Conservation (phyloP, 176 grass and related monocot genomes). For the Panicum miliaceum region DNA sequence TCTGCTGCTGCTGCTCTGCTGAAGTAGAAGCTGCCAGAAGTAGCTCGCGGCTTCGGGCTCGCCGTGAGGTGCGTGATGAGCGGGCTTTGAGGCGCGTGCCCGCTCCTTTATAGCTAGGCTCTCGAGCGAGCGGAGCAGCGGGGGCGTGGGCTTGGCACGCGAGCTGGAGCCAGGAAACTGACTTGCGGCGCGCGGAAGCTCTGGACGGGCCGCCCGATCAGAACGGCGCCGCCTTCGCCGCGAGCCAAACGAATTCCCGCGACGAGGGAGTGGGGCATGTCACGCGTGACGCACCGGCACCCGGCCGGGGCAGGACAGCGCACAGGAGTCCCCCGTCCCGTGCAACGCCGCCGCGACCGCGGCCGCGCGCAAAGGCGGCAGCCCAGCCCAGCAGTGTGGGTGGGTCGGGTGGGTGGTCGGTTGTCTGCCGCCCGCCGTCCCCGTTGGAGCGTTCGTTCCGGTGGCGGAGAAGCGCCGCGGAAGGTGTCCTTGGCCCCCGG, state of each 20-base stretch:
- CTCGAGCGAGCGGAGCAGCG: not conserved
- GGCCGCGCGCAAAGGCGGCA: too few relatives aligned
- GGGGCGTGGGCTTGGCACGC: constrained; percentile 25
- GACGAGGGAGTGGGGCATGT: too few relatives aligned
- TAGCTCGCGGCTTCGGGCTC: not conserved
- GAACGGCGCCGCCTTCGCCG: not conserved
- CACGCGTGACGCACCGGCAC: too few relatives aligned
- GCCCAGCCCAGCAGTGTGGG: too few relatives aligned
- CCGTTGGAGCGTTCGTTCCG: too few relatives aligned
- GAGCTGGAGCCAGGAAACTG: not conserved
- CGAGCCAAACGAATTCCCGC: not conserved
- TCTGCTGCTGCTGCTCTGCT: not conserved
- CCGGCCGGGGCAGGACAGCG: too few relatives aligned
- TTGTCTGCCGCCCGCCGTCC: too few relatives aligned
- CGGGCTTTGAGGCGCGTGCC: not conserved
- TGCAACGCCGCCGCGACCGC: too few relatives aligned
- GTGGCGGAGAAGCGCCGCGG: too few relatives aligned
- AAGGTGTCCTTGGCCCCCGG: too few relatives aligned
- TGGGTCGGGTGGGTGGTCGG: too few relatives aligned
- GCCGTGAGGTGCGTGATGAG: not conserved
- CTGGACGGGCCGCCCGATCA: not conserved
- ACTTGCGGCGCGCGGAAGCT: constrained; percentile 35
- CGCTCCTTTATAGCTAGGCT: constrained; percentile 24
- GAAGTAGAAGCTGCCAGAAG: not conserved
- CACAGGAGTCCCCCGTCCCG: too few relatives aligned